Conservation (phyloP, 805 yeast species). For the Metschnikowia hibisci region DNA sequence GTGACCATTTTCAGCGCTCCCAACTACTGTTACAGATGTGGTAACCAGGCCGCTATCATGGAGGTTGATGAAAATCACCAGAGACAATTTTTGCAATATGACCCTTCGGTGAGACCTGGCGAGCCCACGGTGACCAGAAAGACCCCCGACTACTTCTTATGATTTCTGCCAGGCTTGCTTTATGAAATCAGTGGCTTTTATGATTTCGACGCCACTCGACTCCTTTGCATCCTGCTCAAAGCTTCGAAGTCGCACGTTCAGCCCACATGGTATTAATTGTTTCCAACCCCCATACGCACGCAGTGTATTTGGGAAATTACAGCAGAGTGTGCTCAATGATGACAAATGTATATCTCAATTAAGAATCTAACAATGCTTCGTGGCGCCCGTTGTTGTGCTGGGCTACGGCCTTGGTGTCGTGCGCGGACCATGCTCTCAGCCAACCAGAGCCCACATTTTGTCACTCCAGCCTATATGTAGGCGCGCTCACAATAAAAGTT, state of each 20-base stretch:
- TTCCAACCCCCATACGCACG: background rate
- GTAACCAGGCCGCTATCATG: constrained; percentile 97
- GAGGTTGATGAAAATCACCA: constrained; percentile 93
- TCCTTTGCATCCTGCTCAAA: too few relatives aligned
- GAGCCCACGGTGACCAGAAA: constrained; percentile 97
- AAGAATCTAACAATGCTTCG: background rate
- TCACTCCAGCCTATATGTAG: constrained; percentile 12
- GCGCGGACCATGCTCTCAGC: constrained; percentile 10
- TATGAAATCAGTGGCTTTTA: too few relatives aligned
- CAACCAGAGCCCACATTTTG: constrained; percentile 21
- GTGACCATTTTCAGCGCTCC: constrained; percentile 96
- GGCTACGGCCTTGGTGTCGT: constrained; percentile 1
- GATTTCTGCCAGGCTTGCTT: constrained; percentile 18
- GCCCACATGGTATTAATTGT: background rate
- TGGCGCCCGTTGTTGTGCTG: background rate
- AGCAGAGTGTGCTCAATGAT: background rate
- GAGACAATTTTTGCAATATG: constrained; percentile 90
- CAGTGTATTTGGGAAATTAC: background rate
- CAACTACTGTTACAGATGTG: constrained; percentile 95
- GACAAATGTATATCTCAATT: constrained; percentile 4
- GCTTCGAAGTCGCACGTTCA: too few relatives aligned
- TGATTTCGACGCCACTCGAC: too few relatives aligned
- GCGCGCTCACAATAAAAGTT: constrained; percentile 6
- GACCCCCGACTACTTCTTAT: constrained; percentile 94
- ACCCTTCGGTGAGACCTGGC: constrained; percentile 94